Conservation (phyloP, 2,329 filamentous ascomycete genomes). For the Lasiodiplodia citricola region DNA sequence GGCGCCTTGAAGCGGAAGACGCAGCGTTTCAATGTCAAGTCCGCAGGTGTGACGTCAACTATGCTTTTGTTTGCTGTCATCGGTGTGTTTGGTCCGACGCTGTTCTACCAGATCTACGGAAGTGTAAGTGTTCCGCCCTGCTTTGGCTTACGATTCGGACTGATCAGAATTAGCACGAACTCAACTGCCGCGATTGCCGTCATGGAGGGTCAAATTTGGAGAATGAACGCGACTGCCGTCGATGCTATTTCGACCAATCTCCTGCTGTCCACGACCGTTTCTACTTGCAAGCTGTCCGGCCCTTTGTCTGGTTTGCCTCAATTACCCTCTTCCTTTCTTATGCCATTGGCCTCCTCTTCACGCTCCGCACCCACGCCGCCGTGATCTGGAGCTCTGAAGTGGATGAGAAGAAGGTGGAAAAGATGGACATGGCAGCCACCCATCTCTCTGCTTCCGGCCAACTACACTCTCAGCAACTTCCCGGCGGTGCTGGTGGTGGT, state of each 20-base stretch:
- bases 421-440: slow-evolving; percentile 45
- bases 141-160: slow-evolving; percentile 30
- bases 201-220: slow-evolving; percentile 56
- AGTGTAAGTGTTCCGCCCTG: slow-evolving; percentile 61
- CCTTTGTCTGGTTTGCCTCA: slow-evolving; percentile 90
- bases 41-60: slow-evolving; percentile 93
- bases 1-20: slow-evolving; percentile 98
- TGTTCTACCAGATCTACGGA: slow-evolving; percentile 99
- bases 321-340: slow-evolving; percentile 89
- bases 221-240: slow-evolving; percentile 73
- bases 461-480: slow-evolving; percentile 27
- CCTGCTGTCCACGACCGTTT: slow-evolving; percentile 86
- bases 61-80: slow-evolving; percentile 98
- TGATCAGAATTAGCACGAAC: slow-evolving; percentile 71
- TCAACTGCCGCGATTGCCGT: slow-evolving; percentile 75
- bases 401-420: slow-evolving; percentile 54
- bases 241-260: slow-evolving; percentile 91
- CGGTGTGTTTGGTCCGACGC: slow-evolving; percentile 89
- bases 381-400: slow-evolving; percentile 92
- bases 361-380: slow-evolving; percentile 90
- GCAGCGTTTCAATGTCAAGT: slow-evolving; percentile 95
- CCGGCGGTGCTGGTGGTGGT: slow-evolving; percentile 15
- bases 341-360: slow-evolving; percentile 92
- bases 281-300: slow-evolving; percentile 86
- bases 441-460: slow-evolving; percentile 40